A percentile compares a stretch with the other conserved stretches of the same genome.
Evolutionary conservation across 148 eudicot genomes (phyloP).

Genomic region (Agrostemma githago): DNA sequence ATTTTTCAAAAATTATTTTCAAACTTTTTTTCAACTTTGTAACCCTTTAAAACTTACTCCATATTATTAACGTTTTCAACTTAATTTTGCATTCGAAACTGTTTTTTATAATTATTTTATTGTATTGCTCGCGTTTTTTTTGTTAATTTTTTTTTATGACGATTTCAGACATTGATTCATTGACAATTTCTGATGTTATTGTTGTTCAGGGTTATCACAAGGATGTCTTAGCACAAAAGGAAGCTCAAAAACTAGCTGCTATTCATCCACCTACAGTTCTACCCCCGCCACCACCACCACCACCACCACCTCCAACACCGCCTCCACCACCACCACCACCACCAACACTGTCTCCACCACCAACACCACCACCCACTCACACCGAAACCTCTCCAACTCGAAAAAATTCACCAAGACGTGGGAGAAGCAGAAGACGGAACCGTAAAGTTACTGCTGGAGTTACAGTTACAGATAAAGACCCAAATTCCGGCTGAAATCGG

Average conservation of each 20-base stretch:
- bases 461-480: slow-evolving; percentile 10
- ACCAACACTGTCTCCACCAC: slow-evolving; percentile 23
- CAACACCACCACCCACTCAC: slow-evolving; percentile 22
- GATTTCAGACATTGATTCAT: too few relatives aligned
- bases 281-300: slow-evolving; percentile 20
- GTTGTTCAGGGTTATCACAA: slow-evolving; percentile 76
- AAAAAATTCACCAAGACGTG: slow-evolving; percentile 37
- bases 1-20: too few relatives aligned
- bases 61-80: too few relatives aligned
- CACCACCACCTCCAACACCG: slow-evolving; percentile 27
- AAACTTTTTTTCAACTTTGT: too few relatives aligned
- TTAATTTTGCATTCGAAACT: too few relatives aligned
- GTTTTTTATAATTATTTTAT: too few relatives aligned
- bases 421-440: slow-evolving; percentile 59
- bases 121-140: too few relatives aligned
- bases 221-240: slow-evolving; percentile 55
- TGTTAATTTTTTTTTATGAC: too few relatives aligned
- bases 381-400: slow-evolving; percentile 26
- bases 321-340: slow-evolving; percentile 17
- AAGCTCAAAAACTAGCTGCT: slow-evolving; percentile 42
- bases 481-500: slow-evolving; percentile 21
- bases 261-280: slow-evolving; percentile 40
- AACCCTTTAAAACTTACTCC: too few relatives aligned
- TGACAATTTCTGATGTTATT: not conserved
- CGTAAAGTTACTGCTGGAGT: slow-evolving; percentile 59